Base-by-base conservation (phyloP, 2,329 filamentous ascomycete genomes). In the Colletotrichum paranaense region DNA sequence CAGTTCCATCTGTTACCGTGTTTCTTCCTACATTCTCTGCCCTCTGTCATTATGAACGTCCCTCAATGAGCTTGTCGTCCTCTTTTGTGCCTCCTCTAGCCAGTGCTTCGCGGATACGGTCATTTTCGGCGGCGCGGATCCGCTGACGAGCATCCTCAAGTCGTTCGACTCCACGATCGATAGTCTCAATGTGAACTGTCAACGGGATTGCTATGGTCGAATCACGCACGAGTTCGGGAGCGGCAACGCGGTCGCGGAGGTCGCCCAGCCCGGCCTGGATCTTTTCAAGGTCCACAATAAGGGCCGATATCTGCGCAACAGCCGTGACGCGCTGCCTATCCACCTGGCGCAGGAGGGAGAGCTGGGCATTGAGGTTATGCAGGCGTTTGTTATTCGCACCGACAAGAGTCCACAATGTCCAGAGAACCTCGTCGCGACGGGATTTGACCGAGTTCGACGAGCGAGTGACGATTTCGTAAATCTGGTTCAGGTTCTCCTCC, bases 181-280 rank as follows among this genome's bases (percentile, higher is more conserved):
- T 95, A 68, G 91, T 92, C 76, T 94, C 91, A 53, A 97, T 91
- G 79, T 97, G 93, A 55, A 94, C 91, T 63, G 88, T 88, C 5
- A 97, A 84, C 3, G 93, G 93, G 11, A 94, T 86, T 32, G 86
- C 83, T 4, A 77, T 80, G 24, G 78, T 77, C 8, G 84, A 83
- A 30, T 85, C 87, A 1, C 87, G 87, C 12, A 91, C 77, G 11
- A 92, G 80, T 75, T 91, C 91, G 0, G 94, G 93, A 68, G 89
- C 88, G 0, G 90, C 91, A 11, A 95, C 92, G 6, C 92, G 85
- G 73, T 95, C 92, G 26, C 93, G 86, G 76, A 97, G 81, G 77
- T 95, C 92, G 76, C 92, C 91, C 14, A 97, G 83, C 57, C 91
- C 91, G 2, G 90, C 88, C 76, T 92, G 89, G 74, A 97, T 96